Evolutionary conservation across 106 monocot species (phyloP).

Genomic region (Posidonia australis): DNA sequence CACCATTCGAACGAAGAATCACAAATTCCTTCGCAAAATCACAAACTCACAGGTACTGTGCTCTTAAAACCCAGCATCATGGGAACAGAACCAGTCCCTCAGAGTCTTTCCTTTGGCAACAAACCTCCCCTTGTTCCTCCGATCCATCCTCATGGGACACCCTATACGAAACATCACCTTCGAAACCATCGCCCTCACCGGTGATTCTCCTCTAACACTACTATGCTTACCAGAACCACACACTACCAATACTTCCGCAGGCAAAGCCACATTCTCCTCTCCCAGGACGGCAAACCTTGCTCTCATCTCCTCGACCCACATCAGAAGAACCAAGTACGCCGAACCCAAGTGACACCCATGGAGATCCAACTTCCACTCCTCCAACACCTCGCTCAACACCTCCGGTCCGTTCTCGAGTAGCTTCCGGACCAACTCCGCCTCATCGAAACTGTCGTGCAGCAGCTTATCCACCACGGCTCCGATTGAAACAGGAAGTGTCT

Average conservation of each 20-base stretch:
- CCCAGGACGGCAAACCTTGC: conserved; percentile 3
- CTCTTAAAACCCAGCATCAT: too few species aligned
- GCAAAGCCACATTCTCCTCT: conserved; percentile 2
- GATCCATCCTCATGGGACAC: conserved; percentile 57
- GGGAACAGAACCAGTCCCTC: conserved; percentile 68
- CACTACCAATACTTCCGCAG: conserved; percentile 41
- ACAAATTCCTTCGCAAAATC: too few species aligned
- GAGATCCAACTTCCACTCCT: conserved; percentile 62
- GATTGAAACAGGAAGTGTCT: conserved; percentile 28
- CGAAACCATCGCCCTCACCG: conserved; percentile 47
- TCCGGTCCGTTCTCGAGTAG: conserved; percentile 29
- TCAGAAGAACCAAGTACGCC: conserved; percentile 48
- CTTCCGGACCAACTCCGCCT: conserved; percentile 35
- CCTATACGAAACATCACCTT: conserved; percentile 36
- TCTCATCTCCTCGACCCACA: conserved; percentile 54
- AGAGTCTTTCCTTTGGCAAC: conserved; percentile 42
- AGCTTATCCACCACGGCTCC: conserved; percentile 22
- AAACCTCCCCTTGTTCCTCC: conserved; percentile 68
- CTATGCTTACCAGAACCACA: conserved; percentile 75
- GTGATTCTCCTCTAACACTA: conserved; percentile 37
- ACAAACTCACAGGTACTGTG: too few species aligned
- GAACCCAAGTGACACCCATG: conserved; percentile 65
- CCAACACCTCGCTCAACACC: conserved; percentile 29
- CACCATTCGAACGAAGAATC: too few species aligned
- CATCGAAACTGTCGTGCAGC: conserved; percentile 7